Conservation (phyloP, 768 basidiomycete species). For the Kwoniella dejecticola region DNA sequence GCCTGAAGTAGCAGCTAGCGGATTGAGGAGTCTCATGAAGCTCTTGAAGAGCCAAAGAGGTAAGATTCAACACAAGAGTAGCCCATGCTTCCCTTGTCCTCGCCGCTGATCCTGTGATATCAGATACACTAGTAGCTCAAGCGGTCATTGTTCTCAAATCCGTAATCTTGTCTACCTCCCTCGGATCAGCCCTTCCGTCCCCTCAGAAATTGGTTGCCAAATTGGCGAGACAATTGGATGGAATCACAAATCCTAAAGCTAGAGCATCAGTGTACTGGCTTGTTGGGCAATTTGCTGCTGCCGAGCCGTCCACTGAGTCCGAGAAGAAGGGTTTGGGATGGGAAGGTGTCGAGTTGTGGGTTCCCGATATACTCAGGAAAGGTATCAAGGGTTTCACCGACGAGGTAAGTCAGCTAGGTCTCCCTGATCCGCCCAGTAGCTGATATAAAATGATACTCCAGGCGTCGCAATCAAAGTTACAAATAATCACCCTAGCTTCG, state of each 20-base stretch:
- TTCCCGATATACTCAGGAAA: constrained; percentile 85
- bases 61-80: constrained; percentile 49
- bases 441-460: constrained; percentile 48
- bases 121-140: constrained; percentile 74
- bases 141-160: constrained; percentile 83
- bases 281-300: constrained; percentile 78
- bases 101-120: background rate
- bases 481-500: constrained; percentile 79
- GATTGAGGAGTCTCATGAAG: constrained; percentile 71
- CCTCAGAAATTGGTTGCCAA: constrained; percentile 72
- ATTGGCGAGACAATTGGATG: constrained; percentile 75
- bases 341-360: constrained; percentile 72
- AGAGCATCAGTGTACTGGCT: constrained; percentile 89
- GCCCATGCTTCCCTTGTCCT: background rate
- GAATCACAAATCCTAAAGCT: constrained; percentile 75
- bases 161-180: constrained; percentile 71
- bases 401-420: constrained; percentile 62
- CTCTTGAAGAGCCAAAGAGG: constrained; percentile 80
- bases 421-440: background rate
- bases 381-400: constrained; percentile 69
- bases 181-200: constrained; percentile 32
- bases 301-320: background rate
- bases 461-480: constrained; percentile 73
- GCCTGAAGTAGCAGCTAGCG: constrained; percentile 70
- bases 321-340: constrained; percentile 47